Conservation (phyloP, 2,329 filamentous ascomycete species). For the Arthrobotrys conoides region DNA sequence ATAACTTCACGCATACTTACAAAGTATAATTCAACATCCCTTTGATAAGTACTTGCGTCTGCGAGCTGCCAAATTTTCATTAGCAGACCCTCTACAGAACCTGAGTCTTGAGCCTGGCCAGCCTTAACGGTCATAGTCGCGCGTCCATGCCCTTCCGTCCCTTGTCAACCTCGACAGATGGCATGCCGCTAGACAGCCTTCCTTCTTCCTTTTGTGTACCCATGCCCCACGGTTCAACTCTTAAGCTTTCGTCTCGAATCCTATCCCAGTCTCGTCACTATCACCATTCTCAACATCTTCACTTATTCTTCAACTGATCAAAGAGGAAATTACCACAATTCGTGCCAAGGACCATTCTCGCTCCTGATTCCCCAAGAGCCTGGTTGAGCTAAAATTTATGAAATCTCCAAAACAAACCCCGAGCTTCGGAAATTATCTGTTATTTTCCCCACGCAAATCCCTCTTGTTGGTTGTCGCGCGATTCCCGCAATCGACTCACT, state of each 20-base stretch:
- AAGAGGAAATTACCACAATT: conserved; percentile 44
- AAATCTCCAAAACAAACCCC: conserved; percentile 32
- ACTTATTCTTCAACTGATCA: conserved; percentile 17
- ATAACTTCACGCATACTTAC: background rate
- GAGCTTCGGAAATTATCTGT: conserved; percentile 45
- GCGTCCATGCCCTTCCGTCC: conserved; percentile 21
- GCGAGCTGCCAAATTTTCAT: conserved; percentile 34
- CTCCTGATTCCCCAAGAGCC: conserved; percentile 23
- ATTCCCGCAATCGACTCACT: conserved; percentile 35
- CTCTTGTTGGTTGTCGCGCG: conserved; percentile 30
- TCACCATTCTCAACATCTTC: conserved; percentile 25
- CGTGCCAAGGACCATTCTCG: conserved; percentile 30
- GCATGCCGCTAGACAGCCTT: conserved; percentile 45
- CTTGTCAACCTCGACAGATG: conserved; percentile 14
- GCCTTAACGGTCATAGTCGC: conserved; percentile 47
- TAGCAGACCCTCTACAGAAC: conserved; percentile 23
- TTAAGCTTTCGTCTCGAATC: conserved; percentile 22
- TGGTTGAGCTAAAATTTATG: conserved; percentile 31
- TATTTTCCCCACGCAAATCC: conserved; percentile 5
- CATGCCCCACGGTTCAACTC: conserved; percentile 21
- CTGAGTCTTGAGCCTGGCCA: conserved; percentile 19
- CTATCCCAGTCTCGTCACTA: conserved; percentile 23
- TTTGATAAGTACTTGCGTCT: background rate
- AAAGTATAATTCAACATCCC: background rate
- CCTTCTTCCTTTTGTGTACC: conserved; percentile 36